These are phyloP conservation scores for Podaxis rugospora DNA, from an alignment of 768 basidiomycete species.

Conservation along the genomic window DNA sequence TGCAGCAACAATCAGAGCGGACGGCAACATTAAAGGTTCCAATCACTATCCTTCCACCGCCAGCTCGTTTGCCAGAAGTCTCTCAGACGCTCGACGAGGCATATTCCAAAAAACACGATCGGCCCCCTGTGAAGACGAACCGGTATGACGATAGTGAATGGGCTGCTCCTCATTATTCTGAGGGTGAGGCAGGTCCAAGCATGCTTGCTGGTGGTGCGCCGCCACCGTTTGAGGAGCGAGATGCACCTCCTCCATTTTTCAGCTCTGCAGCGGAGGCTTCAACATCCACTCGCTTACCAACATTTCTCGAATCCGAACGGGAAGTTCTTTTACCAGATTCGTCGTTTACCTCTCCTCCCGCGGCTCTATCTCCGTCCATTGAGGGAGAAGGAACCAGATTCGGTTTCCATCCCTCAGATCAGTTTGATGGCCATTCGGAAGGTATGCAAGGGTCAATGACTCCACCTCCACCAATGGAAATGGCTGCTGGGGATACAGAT, in stretches of 20 bases:
- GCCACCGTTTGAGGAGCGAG: slow-evolving; percentile 82
- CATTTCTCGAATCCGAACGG: slow-evolving; percentile 76
- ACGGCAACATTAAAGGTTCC: slow-evolving; percentile 64
- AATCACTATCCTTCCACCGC: slow-evolving; percentile 64
- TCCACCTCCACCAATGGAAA: slow-evolving; percentile 74
- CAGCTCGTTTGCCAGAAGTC: slow-evolving; percentile 76
- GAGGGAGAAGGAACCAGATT: slow-evolving; percentile 75
- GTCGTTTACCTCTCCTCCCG: slow-evolving; percentile 22
- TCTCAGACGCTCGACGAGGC: slow-evolving; percentile 68
- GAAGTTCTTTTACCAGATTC: slow-evolving; percentile 61
- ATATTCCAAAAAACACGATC: slow-evolving; percentile 86
- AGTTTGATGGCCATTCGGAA: slow-evolving; percentile 80
- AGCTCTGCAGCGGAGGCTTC: slow-evolving; percentile 50
- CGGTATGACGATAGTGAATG: slow-evolving; percentile 63
- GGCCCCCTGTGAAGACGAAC: slow-evolving; percentile 67
- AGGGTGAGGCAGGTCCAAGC: slow-evolving; percentile 75
- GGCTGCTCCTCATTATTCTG: slow-evolving; percentile 61
- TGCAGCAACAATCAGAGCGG: slow-evolving; percentile 61
- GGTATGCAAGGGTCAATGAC: slow-evolving; percentile 59
- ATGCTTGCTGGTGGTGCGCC: slow-evolving; percentile 60
- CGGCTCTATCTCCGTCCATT: slow-evolving; percentile 33
- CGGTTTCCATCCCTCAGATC: slow-evolving; percentile 66
- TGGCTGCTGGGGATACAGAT: slow-evolving; percentile 68
- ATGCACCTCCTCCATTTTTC: slow-evolving; percentile 65
- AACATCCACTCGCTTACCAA: slow-evolving; percentile 58